phyloP scores from a whole-genome alignment of 495 filamentous ascomycete species.

The Hypoxylon fragiforme region DNA sequence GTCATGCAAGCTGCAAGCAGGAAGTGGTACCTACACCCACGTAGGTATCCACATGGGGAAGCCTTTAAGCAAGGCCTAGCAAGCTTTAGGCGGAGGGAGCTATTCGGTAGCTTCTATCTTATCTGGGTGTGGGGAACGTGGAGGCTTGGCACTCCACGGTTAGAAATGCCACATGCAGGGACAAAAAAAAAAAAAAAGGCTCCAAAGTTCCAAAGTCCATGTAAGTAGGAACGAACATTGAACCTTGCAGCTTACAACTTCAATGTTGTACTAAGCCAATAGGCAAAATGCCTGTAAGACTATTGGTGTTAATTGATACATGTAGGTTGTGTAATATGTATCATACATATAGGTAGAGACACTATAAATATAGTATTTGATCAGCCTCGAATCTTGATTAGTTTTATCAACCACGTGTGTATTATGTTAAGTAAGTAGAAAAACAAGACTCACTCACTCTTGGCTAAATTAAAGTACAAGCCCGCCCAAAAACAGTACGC shows the following conservation, averaged over 20 bases:
- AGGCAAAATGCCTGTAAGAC: background rate
- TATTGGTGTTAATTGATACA: background rate
- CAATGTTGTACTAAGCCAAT: too few species aligned
- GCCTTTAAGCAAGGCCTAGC: background rate
- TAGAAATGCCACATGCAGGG: slow-evolving; percentile 25
- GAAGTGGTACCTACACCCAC: slow-evolving; percentile 15
- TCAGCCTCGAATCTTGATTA: too few species aligned
- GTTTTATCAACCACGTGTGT: too few species aligned
- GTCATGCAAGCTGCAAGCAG: slow-evolving; percentile 32
- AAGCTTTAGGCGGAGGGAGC: slow-evolving; percentile 12
- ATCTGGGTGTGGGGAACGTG: slow-evolving; percentile 32
- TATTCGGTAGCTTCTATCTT: slow-evolving; percentile 29
- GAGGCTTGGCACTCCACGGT: slow-evolving; percentile 16
- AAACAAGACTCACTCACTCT: background rate
- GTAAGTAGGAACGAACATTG: too few species aligned
- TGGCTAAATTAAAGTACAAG: background rate
- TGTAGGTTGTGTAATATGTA: background rate
- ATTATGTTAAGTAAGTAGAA: too few species aligned
- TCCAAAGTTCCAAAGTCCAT: too few species aligned
- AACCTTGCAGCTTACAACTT: too few species aligned
- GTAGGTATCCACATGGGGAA: slow-evolving; percentile 14
- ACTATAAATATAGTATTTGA: background rate
- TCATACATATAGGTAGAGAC: too few species aligned
- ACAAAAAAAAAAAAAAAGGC: too few species aligned
- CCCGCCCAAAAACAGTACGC: background rate